Conservation (phyloP, 1,284 basidiomycete species). For the Waitea zeae region DNA sequence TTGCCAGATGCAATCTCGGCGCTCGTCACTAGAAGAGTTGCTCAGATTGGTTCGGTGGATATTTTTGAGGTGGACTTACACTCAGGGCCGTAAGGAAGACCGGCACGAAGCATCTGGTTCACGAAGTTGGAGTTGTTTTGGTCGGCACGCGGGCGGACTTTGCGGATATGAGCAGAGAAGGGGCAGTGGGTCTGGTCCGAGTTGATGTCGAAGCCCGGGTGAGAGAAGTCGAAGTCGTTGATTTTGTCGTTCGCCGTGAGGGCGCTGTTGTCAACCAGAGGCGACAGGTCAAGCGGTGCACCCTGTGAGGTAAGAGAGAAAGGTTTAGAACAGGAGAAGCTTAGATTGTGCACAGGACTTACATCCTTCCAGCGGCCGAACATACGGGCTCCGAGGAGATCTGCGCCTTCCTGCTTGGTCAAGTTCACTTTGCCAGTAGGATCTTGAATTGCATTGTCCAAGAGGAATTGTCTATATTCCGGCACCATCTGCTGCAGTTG, state of each 20-base stretch:
- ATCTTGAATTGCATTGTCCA: constrained; percentile 19
- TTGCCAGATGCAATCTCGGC: constrained; percentile 16
- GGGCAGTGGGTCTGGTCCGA: constrained; percentile 20
- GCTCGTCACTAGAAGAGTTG: too few species aligned
- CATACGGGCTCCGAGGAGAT: constrained; percentile 32
- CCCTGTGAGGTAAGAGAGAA: too few species aligned
- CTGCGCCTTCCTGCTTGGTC: constrained; percentile 20
- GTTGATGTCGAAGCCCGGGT: constrained; percentile 14
- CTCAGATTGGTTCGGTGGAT: too few species aligned
- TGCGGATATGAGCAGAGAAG: constrained; percentile 36
- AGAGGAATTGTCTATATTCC: constrained; percentile 32
- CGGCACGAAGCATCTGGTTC: constrained; percentile 11
- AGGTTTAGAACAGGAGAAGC: too few species aligned
- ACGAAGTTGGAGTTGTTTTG: constrained; percentile 8
- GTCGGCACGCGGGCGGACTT: constrained; percentile 34
- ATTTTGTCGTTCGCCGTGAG: constrained; percentile 14
- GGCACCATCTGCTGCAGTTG: constrained; percentile 34
- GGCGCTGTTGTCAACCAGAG: too few species aligned
- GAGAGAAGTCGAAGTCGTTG: constrained; percentile 18
- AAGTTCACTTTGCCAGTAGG: constrained; percentile 17
- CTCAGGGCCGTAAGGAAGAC: constrained; percentile 21
- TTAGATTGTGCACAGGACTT: too few species aligned
- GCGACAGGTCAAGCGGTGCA: too few species aligned
- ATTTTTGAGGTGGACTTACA: too few species aligned
- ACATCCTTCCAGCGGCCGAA: constrained; percentile 31